Evolutionary conservation across 2,329 filamentous ascomycete genomes (phyloP), one percentile per base, ranked within the genome.

Genomic region (Trichoderma citrinoviride): DNA sequence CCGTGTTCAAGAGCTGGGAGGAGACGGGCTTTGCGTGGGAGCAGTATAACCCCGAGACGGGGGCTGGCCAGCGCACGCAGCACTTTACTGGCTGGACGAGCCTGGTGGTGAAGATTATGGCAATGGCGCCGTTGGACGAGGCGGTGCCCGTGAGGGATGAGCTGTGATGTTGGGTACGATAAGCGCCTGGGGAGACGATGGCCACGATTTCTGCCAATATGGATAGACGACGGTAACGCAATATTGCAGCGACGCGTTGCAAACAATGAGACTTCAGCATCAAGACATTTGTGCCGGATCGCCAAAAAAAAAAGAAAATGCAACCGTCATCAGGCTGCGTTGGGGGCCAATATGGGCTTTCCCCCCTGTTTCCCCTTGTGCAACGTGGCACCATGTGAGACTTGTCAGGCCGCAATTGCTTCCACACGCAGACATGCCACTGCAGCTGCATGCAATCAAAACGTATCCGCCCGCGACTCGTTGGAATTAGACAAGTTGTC

Each of bases 41-140:
- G 79, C 95, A 99, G 79, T 99, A 98, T 77, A 92, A 96, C 75
- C 92, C 93, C 0, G 92, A 97, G 71, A 96, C 92, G 3, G 95
- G 95, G 52, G 85, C 86, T 61, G 95, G 95, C n/a, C 94, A 98
- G 81, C 85, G 95, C 47, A 98, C 93, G 5, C 93, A 97, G 82
- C 94, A 98, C 77, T 99, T 99, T 76, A 97, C 95, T 0, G 95
- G 95, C 57, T 99, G 95, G 95, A 99, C 95, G n/a, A 97, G 92
- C 76, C 81, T 98, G 77, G 91, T 98, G 54, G 93, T 98, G 52
- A 97, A 97, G 82, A 92, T 99, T 70, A 97, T 98, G 93, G 87
- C 87, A 53, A 94, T 99, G 92, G 90, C 92, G 7, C 90, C 96
- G 70, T 73, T 92, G 27, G 70, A 71, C 49, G 70, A 71, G 52